Percentiles rank a stretch among this genome's conserved stretches.
Conservation (phyloP, 2,329 filamentous ascomycete species). For the Stenocarpella maydis region DNA sequence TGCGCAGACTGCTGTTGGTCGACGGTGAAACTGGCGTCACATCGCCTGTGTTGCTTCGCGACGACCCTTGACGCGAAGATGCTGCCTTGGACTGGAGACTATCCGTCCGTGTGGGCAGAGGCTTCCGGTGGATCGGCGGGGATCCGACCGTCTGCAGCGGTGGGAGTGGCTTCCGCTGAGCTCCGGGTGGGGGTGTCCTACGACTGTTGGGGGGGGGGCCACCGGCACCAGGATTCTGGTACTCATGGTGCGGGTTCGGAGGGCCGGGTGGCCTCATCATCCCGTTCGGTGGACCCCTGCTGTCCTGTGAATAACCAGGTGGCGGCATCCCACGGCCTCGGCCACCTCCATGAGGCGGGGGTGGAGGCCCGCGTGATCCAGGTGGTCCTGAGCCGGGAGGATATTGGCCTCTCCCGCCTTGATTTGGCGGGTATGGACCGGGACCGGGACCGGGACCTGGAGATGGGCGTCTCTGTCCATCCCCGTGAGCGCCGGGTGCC, state of each 20-base stretch:
- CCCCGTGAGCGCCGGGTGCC: conserved; percentile 40
- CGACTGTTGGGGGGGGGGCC: conserved; percentile 25
- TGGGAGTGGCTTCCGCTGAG: conserved; percentile 30
- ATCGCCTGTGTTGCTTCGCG: conserved; percentile 49
- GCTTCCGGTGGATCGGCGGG: conserved; percentile 60
- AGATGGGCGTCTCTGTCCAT: conserved; percentile 36
- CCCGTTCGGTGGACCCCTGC: conserved; percentile 29
- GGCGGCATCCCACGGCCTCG: conserved; percentile 38
- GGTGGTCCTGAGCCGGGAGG: conserved; percentile 30
- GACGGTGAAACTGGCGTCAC: conserved; percentile 47
- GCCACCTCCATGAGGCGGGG: conserved; percentile 36
- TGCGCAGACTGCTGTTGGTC: conserved; percentile 50
- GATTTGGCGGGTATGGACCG: conserved; percentile 39
- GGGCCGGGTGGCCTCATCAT: conserved; percentile 25
- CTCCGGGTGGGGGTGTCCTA: conserved; percentile 29
- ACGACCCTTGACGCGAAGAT: conserved; percentile 35
- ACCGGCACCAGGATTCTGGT: conserved; percentile 10
- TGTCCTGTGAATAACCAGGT: conserved; percentile 34
- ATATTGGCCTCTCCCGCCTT: conserved; percentile 37
- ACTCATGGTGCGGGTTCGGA: conserved; percentile 25
- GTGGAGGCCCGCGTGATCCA: conserved; percentile 40
- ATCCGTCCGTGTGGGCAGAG: conserved; percentile 52
- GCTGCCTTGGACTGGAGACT: conserved; percentile 30
- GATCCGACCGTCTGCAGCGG: conserved; percentile 39
- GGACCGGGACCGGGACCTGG: conserved; percentile 42